Conservation (phyloP, 163 green algal species). For the Botryococcus braunii region DNA sequence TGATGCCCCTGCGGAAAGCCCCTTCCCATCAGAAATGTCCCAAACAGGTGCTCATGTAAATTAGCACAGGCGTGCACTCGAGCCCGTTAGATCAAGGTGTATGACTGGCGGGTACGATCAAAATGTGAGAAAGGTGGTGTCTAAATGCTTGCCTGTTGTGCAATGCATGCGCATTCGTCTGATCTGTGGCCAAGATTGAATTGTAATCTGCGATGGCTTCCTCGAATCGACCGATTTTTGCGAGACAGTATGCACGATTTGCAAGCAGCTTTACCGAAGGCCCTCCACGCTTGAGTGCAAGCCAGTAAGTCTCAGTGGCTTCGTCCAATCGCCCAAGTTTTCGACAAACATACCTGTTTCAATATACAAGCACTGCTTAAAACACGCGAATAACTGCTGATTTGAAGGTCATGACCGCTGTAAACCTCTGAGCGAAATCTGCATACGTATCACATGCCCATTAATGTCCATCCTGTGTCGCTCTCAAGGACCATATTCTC, state of each 20-base stretch:
- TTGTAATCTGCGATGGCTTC: constrained; percentile 63
- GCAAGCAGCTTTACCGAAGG: constrained; percentile 38
- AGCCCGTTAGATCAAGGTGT: no score
- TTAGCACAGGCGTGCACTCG: no score
- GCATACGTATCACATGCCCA: no score
- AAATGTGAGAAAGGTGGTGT: no score
- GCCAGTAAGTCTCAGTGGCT: constrained; percentile 51
- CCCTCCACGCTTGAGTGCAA: constrained; percentile 31
- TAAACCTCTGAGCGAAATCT: not conserved
- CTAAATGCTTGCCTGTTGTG: constrained; percentile 61
- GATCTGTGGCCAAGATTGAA: constrained; percentile 43
- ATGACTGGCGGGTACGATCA: no score
- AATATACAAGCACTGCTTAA: no score
- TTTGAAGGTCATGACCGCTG: not conserved
- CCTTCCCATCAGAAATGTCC: no score
- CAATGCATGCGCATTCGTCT: constrained; percentile 40
- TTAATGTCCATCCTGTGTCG: no score
- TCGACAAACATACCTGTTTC: constrained; percentile 43
- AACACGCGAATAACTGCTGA: not conserved
- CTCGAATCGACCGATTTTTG: constrained; percentile 54
- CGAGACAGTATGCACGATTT: constrained; percentile 68
- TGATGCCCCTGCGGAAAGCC: constrained; percentile 18
- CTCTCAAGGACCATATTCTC: no score
- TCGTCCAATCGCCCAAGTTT: constrained; percentile 53
- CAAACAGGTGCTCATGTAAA: no score